Evolutionary conservation across 805 yeast genomes (phyloP), one percentile per base, ranked within the genome.

Genomic region (Myxozyma melibiosi): DNA sequence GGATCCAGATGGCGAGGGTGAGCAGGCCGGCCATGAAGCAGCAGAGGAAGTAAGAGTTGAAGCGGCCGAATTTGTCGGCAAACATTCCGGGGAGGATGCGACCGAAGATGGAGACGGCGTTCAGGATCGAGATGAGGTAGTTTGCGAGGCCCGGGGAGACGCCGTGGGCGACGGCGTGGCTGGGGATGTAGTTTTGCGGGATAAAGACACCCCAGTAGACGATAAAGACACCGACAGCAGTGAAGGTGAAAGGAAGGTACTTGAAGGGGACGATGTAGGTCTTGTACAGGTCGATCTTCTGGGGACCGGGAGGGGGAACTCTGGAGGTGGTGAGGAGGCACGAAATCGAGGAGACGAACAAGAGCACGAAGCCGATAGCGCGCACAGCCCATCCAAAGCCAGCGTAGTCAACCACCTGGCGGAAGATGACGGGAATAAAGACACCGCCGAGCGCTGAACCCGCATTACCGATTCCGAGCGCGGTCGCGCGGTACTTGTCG

Each of bases 371-470:
- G 0, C 80, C 81, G 49, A 80, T 67, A 18, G 76, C 72, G 44
- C 86, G 72, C 41, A 79, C 73, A 2, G 81, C 78, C 85, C 85
- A 82, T 8, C 72, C 73, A 63, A 79, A 81, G 0, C 85, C 85
- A 22, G 80, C 73, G n/a, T 68, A 64, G 6, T 64, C 57, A 49
- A 76, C 74, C 41, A 80, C 67, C 22, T 66, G 67, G 42, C 78
- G 73, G 24, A 80, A 73, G 72, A 78, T 72, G 41, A 79, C 67
- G 9, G 84, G 81, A 65, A 78, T 79, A 22, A 77, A 53, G 49
- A 78, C 70, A 16, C 83, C 82, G 2, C 85, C 85, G 8, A 80
- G 65, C 3, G 82, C 76, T 0, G 83, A 80, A 13, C 84, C 84
- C 6, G 77, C 66, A 1, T 80, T 77, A 0, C 78, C 78, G 6